phyloP scores from a whole-genome alignment of 257 asterid genomes.

The Catharanthus roseus region DNA sequence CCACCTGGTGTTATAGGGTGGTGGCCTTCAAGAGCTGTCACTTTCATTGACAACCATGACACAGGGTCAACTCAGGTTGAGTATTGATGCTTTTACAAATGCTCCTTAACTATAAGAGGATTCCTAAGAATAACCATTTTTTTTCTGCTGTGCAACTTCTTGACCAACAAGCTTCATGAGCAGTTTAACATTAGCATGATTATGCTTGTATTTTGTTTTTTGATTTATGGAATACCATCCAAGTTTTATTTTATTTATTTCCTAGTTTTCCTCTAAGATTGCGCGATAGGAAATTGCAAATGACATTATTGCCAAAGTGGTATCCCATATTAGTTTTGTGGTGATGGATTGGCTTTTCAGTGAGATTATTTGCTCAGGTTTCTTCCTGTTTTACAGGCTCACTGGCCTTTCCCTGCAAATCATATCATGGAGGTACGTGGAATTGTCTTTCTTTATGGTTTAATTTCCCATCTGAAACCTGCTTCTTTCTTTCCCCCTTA shows the following conservation, averaged over 20 bases:
- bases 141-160: not conserved
- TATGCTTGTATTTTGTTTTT: not conserved
- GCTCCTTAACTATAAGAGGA: not conserved
- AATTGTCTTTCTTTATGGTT: not conserved
- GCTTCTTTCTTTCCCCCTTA: not conserved
- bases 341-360: not conserved
- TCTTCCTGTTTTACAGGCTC: constrained; percentile 50
- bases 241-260: not conserved
- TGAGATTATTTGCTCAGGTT: constrained; percentile 12
- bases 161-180: not conserved
- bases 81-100: not conserved
- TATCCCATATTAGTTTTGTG: not conserved
- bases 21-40: constrained; percentile 97
- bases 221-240: not conserved
- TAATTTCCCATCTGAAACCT: not conserved
- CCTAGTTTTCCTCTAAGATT: constrained; percentile 1
- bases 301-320: not conserved
- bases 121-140: not conserved
- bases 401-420: constrained; percentile 90
- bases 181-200: not conserved
- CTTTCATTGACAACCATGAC: constrained; percentile 93
- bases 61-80: constrained; percentile 95
- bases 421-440: constrained; percentile 83
- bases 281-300: not conserved
- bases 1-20: constrained; percentile 94